Percentiles rank a stretch among this genome's conserved stretches.
Conservation (phyloP, 2,329 filamentous ascomycete genomes). For the Fusarium annulatum region DNA sequence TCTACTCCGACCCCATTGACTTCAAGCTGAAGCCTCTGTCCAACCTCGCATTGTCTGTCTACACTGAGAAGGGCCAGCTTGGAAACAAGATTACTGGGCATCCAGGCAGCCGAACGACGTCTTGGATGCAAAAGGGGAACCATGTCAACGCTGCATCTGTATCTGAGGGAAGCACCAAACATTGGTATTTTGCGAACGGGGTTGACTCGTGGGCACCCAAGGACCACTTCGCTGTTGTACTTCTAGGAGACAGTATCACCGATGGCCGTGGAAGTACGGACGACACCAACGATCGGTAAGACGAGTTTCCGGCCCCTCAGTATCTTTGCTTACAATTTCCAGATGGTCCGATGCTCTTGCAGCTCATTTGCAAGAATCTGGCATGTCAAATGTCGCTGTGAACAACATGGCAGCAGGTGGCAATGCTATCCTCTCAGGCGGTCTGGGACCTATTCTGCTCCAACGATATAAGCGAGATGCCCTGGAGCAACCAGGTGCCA, state of each 20-base stretch:
- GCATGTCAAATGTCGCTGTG: constrained; percentile 15
- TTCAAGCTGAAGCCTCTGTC: constrained; percentile 24
- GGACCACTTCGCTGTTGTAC: constrained; percentile 25
- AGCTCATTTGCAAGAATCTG: constrained; percentile 12
- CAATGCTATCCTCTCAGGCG: constrained; percentile 26
- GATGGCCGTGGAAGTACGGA: constrained; percentile 33
- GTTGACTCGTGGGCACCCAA: constrained; percentile 19
- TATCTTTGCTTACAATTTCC: neutral
- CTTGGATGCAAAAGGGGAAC: constrained; percentile 30
- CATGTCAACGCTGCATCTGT: constrained; percentile 26
- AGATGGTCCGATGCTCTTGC: constrained; percentile 33
- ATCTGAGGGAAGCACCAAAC: constrained; percentile 19
- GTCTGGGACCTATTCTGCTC: constrained; percentile 21
- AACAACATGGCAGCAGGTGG: constrained; percentile 34
- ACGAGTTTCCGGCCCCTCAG: rapidly evolving
- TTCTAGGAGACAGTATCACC: constrained; percentile 31
- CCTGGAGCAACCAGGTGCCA: constrained; percentile 15
- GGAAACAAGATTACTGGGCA: constrained; percentile 30
- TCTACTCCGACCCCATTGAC: constrained; percentile 21
- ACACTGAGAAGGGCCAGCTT: constrained; percentile 16
- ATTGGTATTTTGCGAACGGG: constrained; percentile 32
- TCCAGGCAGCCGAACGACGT: constrained; percentile 31
- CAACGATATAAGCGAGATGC: constrained; percentile 31
- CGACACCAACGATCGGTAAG: constrained; percentile 24
- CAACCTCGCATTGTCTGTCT: constrained; percentile 23